These are phyloP conservation scores for Sugiyamaella floridensis DNA, from an alignment of 805 yeast genomes.

Conservation along the genomic window DNA sequence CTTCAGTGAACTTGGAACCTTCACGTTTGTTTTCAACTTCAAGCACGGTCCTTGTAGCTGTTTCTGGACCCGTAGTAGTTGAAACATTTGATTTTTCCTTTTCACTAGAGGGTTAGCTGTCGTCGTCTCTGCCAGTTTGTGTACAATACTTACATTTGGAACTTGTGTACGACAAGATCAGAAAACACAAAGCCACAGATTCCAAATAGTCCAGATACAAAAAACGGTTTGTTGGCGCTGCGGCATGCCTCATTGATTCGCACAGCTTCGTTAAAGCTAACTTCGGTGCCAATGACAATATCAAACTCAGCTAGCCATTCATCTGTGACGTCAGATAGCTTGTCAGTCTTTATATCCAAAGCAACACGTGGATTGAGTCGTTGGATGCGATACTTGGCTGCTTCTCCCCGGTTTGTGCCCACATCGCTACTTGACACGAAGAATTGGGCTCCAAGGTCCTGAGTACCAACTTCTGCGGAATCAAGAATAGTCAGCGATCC, in stretches of 20 bases:
- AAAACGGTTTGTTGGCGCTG: slow-evolving; percentile 52
- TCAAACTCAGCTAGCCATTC: slow-evolving; percentile 51
- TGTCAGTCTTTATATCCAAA: slow-evolving; percentile 38
- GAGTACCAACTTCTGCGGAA: slow-evolving; percentile 43
- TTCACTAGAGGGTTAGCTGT: slow-evolving; percentile 5
- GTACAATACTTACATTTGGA: slow-evolving; percentile 19
- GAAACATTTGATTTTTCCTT: slow-evolving; percentile 13
- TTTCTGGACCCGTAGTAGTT: slow-evolving; percentile 45
- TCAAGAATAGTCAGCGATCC: slow-evolving; percentile 73
- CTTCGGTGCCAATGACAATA: slow-evolving; percentile 69
- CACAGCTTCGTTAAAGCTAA: slow-evolving; percentile 26
- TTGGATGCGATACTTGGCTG: slow-evolving; percentile 49
- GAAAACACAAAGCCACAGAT: slow-evolving; percentile 74
- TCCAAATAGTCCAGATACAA: slow-evolving; percentile 66
- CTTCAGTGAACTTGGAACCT: slow-evolving; percentile 26
- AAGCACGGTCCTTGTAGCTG: slow-evolving; percentile 38
- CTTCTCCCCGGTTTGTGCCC: slow-evolving; percentile 50
- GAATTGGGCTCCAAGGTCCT: slow-evolving; percentile 69
- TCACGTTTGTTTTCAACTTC: slow-evolving; percentile 31
- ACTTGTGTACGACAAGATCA: slow-evolving; percentile 62
- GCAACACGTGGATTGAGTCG: slow-evolving; percentile 78
- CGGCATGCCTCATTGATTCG: slow-evolving; percentile 53
- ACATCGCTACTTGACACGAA: slow-evolving; percentile 51
- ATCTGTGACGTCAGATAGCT: slow-evolving; percentile 23
- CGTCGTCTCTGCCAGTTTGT: background rate